phyloP scores from a whole-genome alignment of 176 grass and related monocot genomes.

The Aegilops speltoides region DNA sequence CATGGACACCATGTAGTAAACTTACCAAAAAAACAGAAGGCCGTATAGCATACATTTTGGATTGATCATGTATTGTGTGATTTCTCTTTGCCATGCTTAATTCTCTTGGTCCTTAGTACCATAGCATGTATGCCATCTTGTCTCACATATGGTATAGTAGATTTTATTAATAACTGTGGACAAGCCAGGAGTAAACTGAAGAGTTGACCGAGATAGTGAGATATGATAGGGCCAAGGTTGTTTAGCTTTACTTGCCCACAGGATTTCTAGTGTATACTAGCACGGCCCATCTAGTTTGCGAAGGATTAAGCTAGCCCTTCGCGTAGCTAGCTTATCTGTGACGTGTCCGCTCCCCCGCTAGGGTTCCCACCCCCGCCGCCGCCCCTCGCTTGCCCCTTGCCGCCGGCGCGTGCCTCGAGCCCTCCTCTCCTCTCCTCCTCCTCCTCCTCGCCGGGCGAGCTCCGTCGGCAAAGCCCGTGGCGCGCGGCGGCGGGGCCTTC shows the following conservation, averaged over 20 bases:
- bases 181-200: background rate
- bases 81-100: background rate
- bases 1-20: background rate
- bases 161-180: background rate
- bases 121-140: slow-evolving; percentile 4
- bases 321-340: no score
- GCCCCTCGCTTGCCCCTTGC: no score
- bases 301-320: no score
- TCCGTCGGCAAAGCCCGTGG: no score
- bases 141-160: background rate
- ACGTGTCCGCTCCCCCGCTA: no score
- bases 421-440: no score
- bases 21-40: background rate
- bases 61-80: no score
- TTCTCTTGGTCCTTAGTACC: slow-evolving; percentile 13
- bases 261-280: background rate
- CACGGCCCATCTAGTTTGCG: background rate
- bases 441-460: no score
- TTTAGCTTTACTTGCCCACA: background rate
- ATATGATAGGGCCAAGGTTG: background rate
- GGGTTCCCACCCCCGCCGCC: no score
- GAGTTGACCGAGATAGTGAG: background rate
- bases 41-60: background rate
- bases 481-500: no score
- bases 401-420: no score